Evolutionary conservation across 2,329 filamentous ascomycete genomes (phyloP).

Genomic region (Fusarium sp.): DNA sequence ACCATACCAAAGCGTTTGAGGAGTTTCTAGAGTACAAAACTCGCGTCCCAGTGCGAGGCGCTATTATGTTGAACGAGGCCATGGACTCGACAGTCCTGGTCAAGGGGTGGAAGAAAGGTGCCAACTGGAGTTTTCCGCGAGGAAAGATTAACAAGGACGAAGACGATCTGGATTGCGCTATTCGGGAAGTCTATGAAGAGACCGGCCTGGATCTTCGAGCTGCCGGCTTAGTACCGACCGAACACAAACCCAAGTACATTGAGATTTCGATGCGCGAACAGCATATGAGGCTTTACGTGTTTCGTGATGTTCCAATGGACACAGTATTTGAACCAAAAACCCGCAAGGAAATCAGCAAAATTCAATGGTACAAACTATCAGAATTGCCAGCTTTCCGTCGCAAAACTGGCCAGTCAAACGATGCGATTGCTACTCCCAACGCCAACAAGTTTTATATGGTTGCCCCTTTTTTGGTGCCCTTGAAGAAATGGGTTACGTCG

Average conservation of each 20-base stretch:
- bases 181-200: constrained; percentile 95
- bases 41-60: constrained; percentile 90
- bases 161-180: constrained; percentile 90
- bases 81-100: constrained; percentile 96
- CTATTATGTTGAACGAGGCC: constrained; percentile 89
- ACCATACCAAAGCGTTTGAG: constrained; percentile 85
- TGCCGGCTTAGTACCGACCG: constrained; percentile 79
- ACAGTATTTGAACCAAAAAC: constrained; percentile 90
- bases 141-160: constrained; percentile 99
- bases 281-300: constrained; percentile 91
- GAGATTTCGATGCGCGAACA: constrained; percentile 92
- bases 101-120: constrained; percentile 97
- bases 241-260: constrained; percentile 82
- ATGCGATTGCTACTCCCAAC: constrained; percentile 67
- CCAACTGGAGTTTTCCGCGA: constrained; percentile 95
- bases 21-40: constrained; percentile 96
- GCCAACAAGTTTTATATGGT: constrained; percentile 98
- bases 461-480: constrained; percentile 84
- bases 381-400: constrained; percentile 86
- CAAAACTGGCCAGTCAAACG: constrained; percentile 68
- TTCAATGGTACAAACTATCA: constrained; percentile 91
- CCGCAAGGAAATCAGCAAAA: constrained; percentile 96
- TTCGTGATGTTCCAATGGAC: constrained; percentile 87
- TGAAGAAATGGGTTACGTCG: constrained; percentile 91
- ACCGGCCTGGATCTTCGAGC: constrained; percentile 86